Evolutionary conservation across 495 filamentous ascomycete genomes (phyloP), one percentile per base, ranked within the genome.

Genomic region (Hyaloscypha hepaticicola): DNA sequence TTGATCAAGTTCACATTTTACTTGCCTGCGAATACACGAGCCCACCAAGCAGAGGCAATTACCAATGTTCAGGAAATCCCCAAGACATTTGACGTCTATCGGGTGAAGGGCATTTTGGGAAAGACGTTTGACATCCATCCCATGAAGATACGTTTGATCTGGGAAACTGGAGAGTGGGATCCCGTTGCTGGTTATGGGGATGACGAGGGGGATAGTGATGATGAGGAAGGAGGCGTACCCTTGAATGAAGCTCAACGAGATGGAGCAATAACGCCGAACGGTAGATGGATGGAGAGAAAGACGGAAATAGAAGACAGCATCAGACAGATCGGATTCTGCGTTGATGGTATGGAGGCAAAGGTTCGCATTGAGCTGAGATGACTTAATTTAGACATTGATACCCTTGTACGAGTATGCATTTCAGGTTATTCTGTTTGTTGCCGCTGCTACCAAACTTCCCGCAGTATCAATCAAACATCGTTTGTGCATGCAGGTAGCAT

Each of bases 121-220:
- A 85, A 84, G 61, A 72, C 89, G 66, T 93, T 96, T 73, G 79
- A 78, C 8, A 70, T 92, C 28, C 71, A 75, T 52, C 88, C 91
- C 12, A 79, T 90, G 69, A 74, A 77, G 41, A 74, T 93, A 55
- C 79, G 81, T 63, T 69, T 99, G 60, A 76, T 92, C 14, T 91
- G 87, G 87, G 89, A 95, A 76, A 94, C 91, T 21, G 87, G 90
- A 58, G 89, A 96, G 73, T 88, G 86, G 84, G 91, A 96, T 77
- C 90, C 90, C 1, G 84, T 90, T 33, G 83, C 78, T 21, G 83
- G 82, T 56, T 85, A 84, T 69, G 85, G 86, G 65, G 85, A 83
- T 22, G 82, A 80, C 56, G 85, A 79, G 67, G 80, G 83, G 66
- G 85, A 82, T 61, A 80, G 78, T 67, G 84, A 87, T 34, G 85